Conservation (phyloP, 371 early-diverging fungal genomes). For the Mucor piriformis region DNA sequence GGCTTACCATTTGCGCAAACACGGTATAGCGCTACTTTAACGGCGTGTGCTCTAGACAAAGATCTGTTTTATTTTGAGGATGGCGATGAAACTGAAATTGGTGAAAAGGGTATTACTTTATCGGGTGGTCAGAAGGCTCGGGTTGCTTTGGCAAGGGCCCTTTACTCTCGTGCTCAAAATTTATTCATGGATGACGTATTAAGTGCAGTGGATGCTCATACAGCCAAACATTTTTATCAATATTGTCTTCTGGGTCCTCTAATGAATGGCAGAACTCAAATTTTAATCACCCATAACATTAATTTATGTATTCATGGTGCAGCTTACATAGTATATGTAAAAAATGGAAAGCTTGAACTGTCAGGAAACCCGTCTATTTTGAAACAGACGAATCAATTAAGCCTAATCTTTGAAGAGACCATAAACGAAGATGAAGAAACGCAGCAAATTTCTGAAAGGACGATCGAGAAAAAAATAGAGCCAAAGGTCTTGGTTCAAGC, state of each 20-base stretch:
- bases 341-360: slow-evolving; percentile 63
- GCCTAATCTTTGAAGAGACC: slow-evolving; percentile 42
- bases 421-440: too few relatives aligned
- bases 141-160: slow-evolving; percentile 81
- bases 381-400: slow-evolving; percentile 11
- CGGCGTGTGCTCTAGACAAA: slow-evolving; percentile 71
- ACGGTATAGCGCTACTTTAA: slow-evolving; percentile 70
- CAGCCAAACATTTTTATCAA: slow-evolving; percentile 77
- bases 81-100: slow-evolving; percentile 90
- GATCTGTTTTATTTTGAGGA: slow-evolving; percentile 80
- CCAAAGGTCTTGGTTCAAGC: too few relatives aligned
- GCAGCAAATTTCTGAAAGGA: too few relatives aligned
- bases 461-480: too few relatives aligned
- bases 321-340: slow-evolving; percentile 69
- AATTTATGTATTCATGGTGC: slow-evolving; percentile 73
- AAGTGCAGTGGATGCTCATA: slow-evolving; percentile 84
- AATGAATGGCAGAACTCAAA: slow-evolving; percentile 75
- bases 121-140: slow-evolving; percentile 90
- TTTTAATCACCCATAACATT: slow-evolving; percentile 89
- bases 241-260: slow-evolving; percentile 69
- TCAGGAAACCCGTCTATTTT: slow-evolving; percentile 21
- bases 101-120: slow-evolving; percentile 86
- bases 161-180: slow-evolving; percentile 71
- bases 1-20: slow-evolving; percentile 67
- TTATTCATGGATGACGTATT: slow-evolving; percentile 82